These are phyloP conservation scores for Prunus yedoensis DNA, from an alignment of 331 rosid species.

Conservation along the genomic window DNA sequence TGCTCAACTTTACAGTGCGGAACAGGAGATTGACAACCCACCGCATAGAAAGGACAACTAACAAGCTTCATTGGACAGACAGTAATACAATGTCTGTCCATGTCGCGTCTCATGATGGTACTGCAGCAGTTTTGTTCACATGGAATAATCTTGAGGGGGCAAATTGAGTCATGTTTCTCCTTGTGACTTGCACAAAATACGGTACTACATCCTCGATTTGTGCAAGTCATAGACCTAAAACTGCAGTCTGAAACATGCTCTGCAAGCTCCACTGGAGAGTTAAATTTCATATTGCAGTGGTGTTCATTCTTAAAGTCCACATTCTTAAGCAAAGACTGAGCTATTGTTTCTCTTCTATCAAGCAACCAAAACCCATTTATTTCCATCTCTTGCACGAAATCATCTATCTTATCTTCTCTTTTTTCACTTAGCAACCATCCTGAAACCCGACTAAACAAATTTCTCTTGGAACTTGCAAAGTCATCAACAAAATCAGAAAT, in stretches of 20 bases:
- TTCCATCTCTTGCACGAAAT: constrained; percentile 78
- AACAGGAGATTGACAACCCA: constrained; percentile 67
- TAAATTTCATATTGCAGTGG: constrained; percentile 55
- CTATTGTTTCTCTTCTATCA: constrained; percentile 58
- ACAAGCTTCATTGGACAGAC: constrained; percentile 89
- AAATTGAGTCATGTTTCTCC: constrained; percentile 62
- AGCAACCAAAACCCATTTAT: constrained; percentile 70
- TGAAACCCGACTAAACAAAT: constrained; percentile 66
- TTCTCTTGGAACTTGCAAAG: constrained; percentile 59
- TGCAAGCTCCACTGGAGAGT: constrained; percentile 48
- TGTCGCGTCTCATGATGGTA: constrained; percentile 68
- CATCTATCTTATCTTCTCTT: constrained; percentile 89
- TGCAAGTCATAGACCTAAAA: constrained; percentile 54
- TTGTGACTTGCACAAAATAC: constrained; percentile 52
- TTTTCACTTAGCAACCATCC: constrained; percentile 79
- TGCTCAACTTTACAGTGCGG: constrained; percentile 51
- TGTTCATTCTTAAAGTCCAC: constrained; percentile 61
- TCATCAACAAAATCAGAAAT: constrained; percentile 76
- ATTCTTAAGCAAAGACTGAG: constrained; percentile 54
- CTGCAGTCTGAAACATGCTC: constrained; percentile 50
- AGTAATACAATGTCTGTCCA: constrained; percentile 92
- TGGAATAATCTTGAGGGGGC: constrained; percentile 72
- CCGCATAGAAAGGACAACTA: constrained; percentile 72
- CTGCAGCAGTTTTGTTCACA: constrained; percentile 80
- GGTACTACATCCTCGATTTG: constrained; percentile 62